Conservation (phyloP, 345 rosid species). For the Salix koriyanagi region DNA sequence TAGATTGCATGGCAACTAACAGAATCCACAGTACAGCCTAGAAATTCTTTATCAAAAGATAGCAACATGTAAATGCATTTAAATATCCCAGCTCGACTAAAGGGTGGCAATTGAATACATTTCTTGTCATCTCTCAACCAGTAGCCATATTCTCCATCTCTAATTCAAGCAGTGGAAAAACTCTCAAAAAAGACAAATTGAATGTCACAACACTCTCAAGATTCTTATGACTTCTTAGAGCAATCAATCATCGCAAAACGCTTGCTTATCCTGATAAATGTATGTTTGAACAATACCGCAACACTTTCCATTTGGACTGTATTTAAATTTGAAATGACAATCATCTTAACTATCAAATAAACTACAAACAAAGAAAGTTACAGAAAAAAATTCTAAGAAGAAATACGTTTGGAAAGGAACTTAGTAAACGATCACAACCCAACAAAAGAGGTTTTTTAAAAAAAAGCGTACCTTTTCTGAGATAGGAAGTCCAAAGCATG, state of each 20-base stretch:
- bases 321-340: neutral
- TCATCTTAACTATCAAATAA: neutral
- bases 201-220: neutral
- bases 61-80: neutral
- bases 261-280: neutral
- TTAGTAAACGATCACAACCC: too few species aligned
- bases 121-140: neutral
- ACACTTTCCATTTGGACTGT: neutral
- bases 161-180: neutral
- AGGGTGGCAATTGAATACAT: neutral
- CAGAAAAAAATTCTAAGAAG: neutral
- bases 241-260: neutral
- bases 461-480: conserved; percentile 54
- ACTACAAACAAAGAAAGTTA: neutral
- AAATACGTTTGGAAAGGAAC: neutral
- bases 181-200: neutral
- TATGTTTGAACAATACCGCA: neutral
- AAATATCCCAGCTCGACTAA: neutral
- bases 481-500: conserved; percentile 94
- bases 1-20: neutral
- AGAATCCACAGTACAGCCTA: neutral
- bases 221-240: neutral
- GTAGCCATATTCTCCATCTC: neutral
- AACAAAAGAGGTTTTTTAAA: neutral
- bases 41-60: neutral